A percentile compares a stretch with the other conserved stretches of the same genome.
Conservation (phyloP, 192 early-diverging fungal genomes). For the Coemansia sp. region DNA sequence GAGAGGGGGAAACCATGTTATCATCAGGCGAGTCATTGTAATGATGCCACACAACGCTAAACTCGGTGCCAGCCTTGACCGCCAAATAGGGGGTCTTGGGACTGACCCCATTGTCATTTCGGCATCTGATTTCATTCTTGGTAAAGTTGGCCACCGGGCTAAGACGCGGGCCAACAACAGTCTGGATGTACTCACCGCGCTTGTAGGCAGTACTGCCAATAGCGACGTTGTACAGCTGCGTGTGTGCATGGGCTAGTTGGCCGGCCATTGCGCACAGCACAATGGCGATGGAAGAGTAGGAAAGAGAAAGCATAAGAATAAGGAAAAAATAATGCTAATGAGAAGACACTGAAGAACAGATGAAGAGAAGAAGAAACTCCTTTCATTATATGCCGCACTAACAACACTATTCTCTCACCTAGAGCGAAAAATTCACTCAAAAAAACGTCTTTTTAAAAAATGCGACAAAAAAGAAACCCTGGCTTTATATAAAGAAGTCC, state of each 20-base stretch:
- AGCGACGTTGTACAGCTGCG: slow-evolving; percentile 20
- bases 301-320: neutral
- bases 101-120: neutral
- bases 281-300: neutral
- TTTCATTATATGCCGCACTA: neutral
- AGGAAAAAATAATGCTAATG: neutral
- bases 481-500: too few relatives aligned
- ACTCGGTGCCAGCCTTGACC: neutral
- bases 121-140: neutral
- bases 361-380: neutral
- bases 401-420: neutral
- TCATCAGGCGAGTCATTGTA: slow-evolving; percentile 23
- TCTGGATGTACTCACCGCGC: slow-evolving; percentile 28
- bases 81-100: neutral
- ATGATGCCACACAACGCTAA: slow-evolving; percentile 32
- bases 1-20: slow-evolving; percentile 21
- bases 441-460: neutral
- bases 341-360: neutral
- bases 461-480: neutral
- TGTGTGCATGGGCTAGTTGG: slow-evolving; percentile 19
- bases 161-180: neutral
- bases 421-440: neutral
- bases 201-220: slow-evolving; percentile 1
- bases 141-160: neutral
- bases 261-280: slow-evolving; percentile 7